Evolutionary conservation across 2,329 filamentous ascomycete species (phyloP), one percentile per base, ranked within the genome.

Genomic region (Decorospora gaudefroyi): DNA sequence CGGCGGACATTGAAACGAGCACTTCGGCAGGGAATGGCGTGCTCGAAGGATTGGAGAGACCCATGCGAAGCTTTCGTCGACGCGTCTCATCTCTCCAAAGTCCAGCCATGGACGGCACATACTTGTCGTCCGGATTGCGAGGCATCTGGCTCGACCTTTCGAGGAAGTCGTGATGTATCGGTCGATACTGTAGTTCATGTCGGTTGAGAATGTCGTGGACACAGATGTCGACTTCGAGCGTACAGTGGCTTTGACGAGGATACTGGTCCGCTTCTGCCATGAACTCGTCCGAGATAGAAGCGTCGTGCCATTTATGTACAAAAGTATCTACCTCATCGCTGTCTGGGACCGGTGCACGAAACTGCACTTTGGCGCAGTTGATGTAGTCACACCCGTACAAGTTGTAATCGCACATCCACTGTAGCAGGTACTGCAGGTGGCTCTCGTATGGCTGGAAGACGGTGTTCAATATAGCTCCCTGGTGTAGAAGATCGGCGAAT

Each of bases 381-480:
- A 97, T 83, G 61, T 92, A 95, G 42, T 84, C 86, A 65, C 93
- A 99, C 5, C 95, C 95, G 68, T 95, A 97, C 55, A 99, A 76
- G 65, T 96, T 99, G 76, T 95, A 99, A 69, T 99, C 95, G 53
- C 86, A 87, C 93, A 99, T 97, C 82, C 95, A 99, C 71, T 99
- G 95, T 7, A 93, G 78, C 6, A 96, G 74, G 67, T 91, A 97
- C 64, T 96, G 90, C 50, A 97, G 71, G 67, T 99, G 95, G 12
- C 88, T 90, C 72, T 99, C 93, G 64, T 93, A 95, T 0, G 93
- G 92, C 64, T 97, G 92, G 29, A 99, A 86, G 16, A 82, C 79
- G 46, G 81, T 82, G 65, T 88, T 88, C 81, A 97, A 82, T 29
- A 99, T 85, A 19, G 86, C 86, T 6, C 93, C 93, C 69, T 96